phyloP scores from a whole-genome alignment of 2,329 filamentous ascomycete species.

The Mycosphaerelloides madeirae region DNA sequence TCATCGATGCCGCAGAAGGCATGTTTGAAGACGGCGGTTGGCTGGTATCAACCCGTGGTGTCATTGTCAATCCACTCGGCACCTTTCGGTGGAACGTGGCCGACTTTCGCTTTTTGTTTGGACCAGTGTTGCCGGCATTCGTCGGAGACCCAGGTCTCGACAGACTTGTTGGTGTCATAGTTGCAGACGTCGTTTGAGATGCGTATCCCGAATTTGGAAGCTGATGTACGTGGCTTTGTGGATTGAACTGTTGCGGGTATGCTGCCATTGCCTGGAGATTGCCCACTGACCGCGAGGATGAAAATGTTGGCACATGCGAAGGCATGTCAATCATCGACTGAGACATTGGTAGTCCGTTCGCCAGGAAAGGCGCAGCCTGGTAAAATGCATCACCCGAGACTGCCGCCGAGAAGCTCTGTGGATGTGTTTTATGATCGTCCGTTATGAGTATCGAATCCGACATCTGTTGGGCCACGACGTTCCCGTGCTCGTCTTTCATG shows the following conservation, averaged over 20 bases:
- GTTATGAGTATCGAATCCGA: slow-evolving; percentile 93
- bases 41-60: slow-evolving; percentile 61
- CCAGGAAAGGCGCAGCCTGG: slow-evolving; percentile 20
- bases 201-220: slow-evolving; percentile 26
- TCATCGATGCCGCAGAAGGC: slow-evolving; percentile 27
- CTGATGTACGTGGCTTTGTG: slow-evolving; percentile 33
- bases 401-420: slow-evolving; percentile 27
- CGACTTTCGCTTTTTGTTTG: slow-evolving; percentile 75
- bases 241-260: slow-evolving; percentile 28
- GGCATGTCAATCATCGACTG: slow-evolving; percentile 37
- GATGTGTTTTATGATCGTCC: slow-evolving; percentile 90
- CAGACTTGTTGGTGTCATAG: slow-evolving; percentile 56
- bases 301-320: slow-evolving; percentile 43
- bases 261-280: slow-evolving; percentile 57
- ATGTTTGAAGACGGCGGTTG: slow-evolving; percentile 27
- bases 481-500: slow-evolving; percentile 73
- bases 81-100: slow-evolving; percentile 52
- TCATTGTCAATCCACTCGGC: slow-evolving; percentile 74
- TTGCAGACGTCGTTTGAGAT: slow-evolving; percentile 40
- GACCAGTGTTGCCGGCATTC: slow-evolving; percentile 53
- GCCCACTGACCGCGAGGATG: slow-evolving; percentile 56
- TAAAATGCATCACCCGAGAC: slow-evolving; percentile 26
- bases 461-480: slow-evolving; percentile 76
- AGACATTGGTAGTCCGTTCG: slow-evolving; percentile 33
- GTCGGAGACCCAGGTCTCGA: slow-evolving; percentile 71